Evolutionary conservation across 2,329 filamentous ascomycete genomes (phyloP).

Genomic region (Sporothrix pallida): DNA sequence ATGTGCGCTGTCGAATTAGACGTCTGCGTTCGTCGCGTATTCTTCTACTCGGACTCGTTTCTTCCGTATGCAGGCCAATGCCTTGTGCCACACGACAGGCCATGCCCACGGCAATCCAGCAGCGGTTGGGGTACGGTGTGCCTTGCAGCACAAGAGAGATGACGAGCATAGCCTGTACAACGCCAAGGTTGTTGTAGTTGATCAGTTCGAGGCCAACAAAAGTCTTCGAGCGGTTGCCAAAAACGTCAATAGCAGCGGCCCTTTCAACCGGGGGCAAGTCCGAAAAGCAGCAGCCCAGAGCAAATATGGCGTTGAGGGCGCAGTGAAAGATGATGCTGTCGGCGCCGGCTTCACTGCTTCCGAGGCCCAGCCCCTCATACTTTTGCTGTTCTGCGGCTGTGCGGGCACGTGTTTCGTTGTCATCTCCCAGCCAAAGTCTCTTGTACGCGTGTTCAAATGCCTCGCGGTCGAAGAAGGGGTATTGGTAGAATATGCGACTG

Average conservation of each 20-base stretch:
- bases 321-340: constrained; percentile 50
- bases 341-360: constrained; percentile 36
- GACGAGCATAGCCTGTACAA: constrained; percentile 44
- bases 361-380: constrained; percentile 33
- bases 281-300: constrained; percentile 43
- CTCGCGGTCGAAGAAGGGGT: constrained; percentile 51
- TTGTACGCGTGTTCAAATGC: constrained; percentile 45
- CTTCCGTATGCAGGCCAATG: constrained; percentile 49
- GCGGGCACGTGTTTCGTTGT: constrained; percentile 2
- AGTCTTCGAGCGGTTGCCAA: constrained; percentile 47
- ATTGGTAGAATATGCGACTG: constrained; percentile 49
- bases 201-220: constrained; percentile 50
- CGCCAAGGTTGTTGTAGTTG: constrained; percentile 47
- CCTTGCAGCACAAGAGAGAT: constrained; percentile 49
- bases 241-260: constrained; percentile 43
- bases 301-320: constrained; percentile 52
- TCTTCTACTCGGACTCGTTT: constrained; percentile 28
- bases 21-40: constrained; percentile 20
- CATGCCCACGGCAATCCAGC: constrained; percentile 52
- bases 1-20: constrained; percentile 32
- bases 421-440: constrained; percentile 29
- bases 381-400: neutral
- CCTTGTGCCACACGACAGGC: constrained; percentile 51
- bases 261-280: constrained; percentile 38
- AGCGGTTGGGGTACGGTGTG: constrained; percentile 49